Evolutionary conservation across 495 filamentous ascomycete species (phyloP).

Genomic region (Aspergillus sclerotioniger): DNA sequence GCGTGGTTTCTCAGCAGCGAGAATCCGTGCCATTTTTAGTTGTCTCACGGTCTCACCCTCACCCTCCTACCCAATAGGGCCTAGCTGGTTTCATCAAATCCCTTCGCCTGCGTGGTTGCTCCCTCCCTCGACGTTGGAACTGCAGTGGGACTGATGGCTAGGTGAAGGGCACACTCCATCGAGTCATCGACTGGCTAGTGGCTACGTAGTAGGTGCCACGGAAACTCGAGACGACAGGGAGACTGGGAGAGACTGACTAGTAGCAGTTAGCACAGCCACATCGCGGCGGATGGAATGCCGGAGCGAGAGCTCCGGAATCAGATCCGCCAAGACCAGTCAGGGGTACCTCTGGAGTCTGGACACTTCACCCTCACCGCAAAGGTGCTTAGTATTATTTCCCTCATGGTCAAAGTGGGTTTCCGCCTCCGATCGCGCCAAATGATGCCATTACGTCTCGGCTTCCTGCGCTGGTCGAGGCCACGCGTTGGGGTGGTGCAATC

Average conservation of each 20-base stretch:
- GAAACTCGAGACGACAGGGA: too few species aligned
- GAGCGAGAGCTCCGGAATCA: neutral
- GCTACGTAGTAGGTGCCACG: too few species aligned
- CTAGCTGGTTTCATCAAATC: neutral
- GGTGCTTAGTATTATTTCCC: neutral
- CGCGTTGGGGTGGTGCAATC: neutral
- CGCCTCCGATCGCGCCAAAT: neutral
- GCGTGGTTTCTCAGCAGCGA: neutral
- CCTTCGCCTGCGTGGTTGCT: neutral
- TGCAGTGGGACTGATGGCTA: too few species aligned
- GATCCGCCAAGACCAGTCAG: neutral
- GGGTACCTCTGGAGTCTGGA: too few species aligned
- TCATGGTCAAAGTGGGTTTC: neutral
- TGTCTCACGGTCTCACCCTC: neutral
- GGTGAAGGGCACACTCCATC: too few species aligned
- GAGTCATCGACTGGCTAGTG: too few species aligned
- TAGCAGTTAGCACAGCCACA: too few species aligned
- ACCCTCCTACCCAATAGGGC: neutral
- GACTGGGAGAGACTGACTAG: too few species aligned
- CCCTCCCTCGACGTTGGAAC: too few species aligned
- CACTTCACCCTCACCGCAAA: neutral
- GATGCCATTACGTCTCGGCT: neutral
- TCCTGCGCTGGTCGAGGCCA: neutral
- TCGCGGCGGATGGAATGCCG: too few species aligned
- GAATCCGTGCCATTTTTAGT: neutral